Evolutionary conservation across 176 grass and related monocot species (phyloP), one percentile per base, ranked within the genome.

Genomic region (Alopecurus myosuroides): DNA sequence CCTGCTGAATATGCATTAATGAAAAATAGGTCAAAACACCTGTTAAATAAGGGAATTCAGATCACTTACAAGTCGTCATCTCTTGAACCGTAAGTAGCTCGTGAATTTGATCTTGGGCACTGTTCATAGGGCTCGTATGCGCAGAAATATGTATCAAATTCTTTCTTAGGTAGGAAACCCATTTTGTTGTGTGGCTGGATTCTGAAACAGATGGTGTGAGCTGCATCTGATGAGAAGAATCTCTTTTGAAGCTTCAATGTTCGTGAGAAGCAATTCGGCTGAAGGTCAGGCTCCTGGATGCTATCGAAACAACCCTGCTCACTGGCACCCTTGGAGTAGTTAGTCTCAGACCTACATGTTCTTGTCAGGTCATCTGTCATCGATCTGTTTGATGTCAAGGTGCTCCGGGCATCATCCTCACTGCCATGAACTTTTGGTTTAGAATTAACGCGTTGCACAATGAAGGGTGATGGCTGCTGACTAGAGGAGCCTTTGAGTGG

Each of bases 61-160:
- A 86, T 83, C 6, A 36, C 97, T 99, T 95, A 99, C 97, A 91
- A 70, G 64, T 88, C 88, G 11, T 99, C 93, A 86, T 99, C 97
- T 92, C 97, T 94, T 51, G 97, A 99, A 86, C 91, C 92, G 82
- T 76, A 93, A 49, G 91, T 96, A 76, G 93, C 91, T 61, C 90
- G 88, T 36, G 97, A 99, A 79, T 89, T 80, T 61, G 94, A 90
- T 85, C 93, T 85, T 31, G 92, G 67, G 82, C 88, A 90, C 89
- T 88, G 84, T 52, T 89, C 88, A 49, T 96, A 99, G 82, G 93
- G 89, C 62, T 96, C 97, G 4, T 99, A 94, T 6, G 92, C 62
- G 22, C 87, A 96, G 76, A 99, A 92, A 80, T 99, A 99, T 1
- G 97, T 85, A 53, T 94, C 97, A 4, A 93, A 99, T 87, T 89